A percentile compares a stretch with the other conserved stretches of the same genome.
Evolutionary conservation across 2,329 filamentous ascomycete genomes (phyloP).

Genomic region (Cladosporium sp.): DNA sequence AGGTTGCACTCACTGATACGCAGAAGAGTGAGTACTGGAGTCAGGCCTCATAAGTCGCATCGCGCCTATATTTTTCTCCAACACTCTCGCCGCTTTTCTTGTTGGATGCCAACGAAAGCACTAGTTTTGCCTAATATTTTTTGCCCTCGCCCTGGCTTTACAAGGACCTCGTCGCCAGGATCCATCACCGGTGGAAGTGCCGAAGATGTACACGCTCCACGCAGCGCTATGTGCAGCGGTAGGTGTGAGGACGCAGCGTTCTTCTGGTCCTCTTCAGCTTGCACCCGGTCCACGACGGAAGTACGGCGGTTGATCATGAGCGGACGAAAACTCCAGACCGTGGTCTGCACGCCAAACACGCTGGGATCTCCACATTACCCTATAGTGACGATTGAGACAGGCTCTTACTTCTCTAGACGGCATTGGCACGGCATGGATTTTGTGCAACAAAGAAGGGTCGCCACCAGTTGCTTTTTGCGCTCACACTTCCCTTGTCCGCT

Average conservation of each 20-base stretch:
- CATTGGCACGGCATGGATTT: not conserved
- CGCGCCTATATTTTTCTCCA: not conserved
- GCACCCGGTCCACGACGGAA: not conserved
- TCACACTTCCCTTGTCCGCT: not conserved
- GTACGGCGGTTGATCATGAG: not conserved
- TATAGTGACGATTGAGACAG: not conserved
- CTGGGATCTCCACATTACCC: not conserved
- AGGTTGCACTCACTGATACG: conserved; percentile 14
- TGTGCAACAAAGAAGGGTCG: not conserved
- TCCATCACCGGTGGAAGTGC: conserved; percentile 10
- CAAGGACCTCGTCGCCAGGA: not conserved
- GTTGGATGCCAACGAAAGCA: not conserved
- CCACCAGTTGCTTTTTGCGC: not conserved
- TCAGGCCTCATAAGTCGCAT: not conserved
- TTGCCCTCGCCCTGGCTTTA: not conserved
- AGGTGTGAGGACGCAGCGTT: conserved; percentile 17
- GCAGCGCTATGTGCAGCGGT: not conserved
- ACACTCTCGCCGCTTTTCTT: not conserved
- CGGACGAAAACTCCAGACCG: not conserved
- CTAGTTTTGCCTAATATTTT: not conserved
- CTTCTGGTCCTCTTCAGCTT: conserved; percentile 1
- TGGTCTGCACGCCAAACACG: not conserved
- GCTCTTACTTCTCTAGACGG: not conserved
- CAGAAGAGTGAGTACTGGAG: conserved; percentile 17
- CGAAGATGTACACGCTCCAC: not conserved